phyloP scores from a whole-genome alignment of 2,329 filamentous ascomycete genomes.

The Sporothrix globosa region DNA sequence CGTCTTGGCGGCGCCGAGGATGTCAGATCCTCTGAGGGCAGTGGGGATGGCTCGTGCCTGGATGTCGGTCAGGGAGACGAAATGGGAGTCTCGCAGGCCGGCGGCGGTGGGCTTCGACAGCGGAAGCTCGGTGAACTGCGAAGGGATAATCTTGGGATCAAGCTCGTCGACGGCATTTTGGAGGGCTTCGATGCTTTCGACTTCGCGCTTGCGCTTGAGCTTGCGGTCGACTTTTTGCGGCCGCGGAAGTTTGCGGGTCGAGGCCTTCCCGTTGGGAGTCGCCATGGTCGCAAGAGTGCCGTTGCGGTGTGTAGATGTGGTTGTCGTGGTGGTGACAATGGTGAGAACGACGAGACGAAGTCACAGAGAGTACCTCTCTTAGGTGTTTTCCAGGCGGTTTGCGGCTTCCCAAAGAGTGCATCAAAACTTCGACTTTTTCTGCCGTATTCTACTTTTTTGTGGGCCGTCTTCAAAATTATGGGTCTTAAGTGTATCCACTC shows the following conservation, averaged over 20 bases:
- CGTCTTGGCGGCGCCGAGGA: constrained; percentile 93
- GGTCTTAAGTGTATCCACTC: no score
- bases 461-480: neutral
- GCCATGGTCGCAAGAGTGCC: constrained; percentile 29
- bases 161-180: constrained; percentile 38
- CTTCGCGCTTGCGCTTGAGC: constrained; percentile 39
- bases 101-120: constrained; percentile 77
- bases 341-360: neutral
- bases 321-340: neutral
- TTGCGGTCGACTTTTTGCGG: constrained; percentile 36
- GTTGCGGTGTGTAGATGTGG: neutral
- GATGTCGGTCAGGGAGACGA: constrained; percentile 87
- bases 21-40: constrained; percentile 81
- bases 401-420: neutral
- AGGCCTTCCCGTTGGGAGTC: constrained; percentile 25
- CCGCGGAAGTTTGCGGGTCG: constrained; percentile 26
- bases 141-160: constrained; percentile 61
- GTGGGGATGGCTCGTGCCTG: constrained; percentile 87
- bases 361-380: neutral
- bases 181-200: constrained; percentile 40
- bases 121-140: constrained; percentile 81
- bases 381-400: neutral
- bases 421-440: constrained; percentile 26
- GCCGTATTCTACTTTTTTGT: constrained; percentile 30
- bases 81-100: constrained; percentile 84